Percentiles rank a stretch among this genome's conserved stretches.
Evolutionary conservation across 2,329 filamentous ascomycete species (phyloP).

Genomic region (Alternaria ethzedia): DNA sequence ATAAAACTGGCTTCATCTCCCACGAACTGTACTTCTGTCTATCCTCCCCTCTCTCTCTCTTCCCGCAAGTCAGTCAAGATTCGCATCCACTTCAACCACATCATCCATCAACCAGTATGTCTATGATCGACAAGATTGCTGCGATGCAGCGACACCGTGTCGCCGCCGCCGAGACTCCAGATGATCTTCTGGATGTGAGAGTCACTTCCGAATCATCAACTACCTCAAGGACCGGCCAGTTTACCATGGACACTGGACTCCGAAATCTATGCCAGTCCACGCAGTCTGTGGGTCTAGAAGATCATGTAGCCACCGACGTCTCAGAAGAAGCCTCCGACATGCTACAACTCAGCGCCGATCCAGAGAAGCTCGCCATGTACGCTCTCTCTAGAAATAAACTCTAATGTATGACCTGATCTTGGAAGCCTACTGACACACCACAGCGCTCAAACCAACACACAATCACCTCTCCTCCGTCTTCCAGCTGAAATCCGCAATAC

Average conservation of each 20-base stretch:
- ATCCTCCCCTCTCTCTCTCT: neutral
- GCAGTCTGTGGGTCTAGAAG: neutral
- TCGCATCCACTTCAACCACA: neutral
- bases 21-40: neutral
- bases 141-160: no score
- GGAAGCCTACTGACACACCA: no score
- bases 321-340: neutral
- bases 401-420: no score
- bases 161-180: no score
- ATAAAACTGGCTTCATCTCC: neutral
- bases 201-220: neutral
- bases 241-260: neutral
- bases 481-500: slow-evolving; percentile 66
- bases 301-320: neutral
- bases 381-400: no score
- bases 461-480: slow-evolving; percentile 49
- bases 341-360: neutral
- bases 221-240: neutral
- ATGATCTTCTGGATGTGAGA: no score
- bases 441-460: no score
- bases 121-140: no score
- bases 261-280: neutral
- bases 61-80: neutral
- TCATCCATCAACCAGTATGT: neutral
- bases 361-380: neutral